A percentile compares a stretch with the other conserved stretches of the same genome.
Evolutionary conservation across 2,329 filamentous ascomycete species (phyloP).

Genomic region (Juglanconis sp.): DNA sequence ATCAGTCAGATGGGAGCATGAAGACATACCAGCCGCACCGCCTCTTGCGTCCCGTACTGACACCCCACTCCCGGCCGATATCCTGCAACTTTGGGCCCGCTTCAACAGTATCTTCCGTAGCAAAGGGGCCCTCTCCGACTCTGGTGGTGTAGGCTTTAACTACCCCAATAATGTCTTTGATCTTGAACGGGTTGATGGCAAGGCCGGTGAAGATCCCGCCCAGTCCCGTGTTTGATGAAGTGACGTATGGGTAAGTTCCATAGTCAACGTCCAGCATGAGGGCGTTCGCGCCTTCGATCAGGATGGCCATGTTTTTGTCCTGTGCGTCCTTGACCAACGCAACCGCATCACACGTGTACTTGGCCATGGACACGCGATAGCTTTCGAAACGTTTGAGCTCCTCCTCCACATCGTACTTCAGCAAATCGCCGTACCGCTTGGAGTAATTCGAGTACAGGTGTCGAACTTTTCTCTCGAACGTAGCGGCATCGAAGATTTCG

Average conservation of each 20-base stretch:
- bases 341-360: constrained; percentile 65
- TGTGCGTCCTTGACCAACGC: constrained; percentile 59
- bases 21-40: constrained; percentile 48
- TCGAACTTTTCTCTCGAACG: constrained; percentile 65
- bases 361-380: constrained; percentile 54
- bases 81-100: constrained; percentile 37
- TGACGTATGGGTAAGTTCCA: constrained; percentile 58
- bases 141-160: constrained; percentile 66
- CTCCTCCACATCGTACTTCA: constrained; percentile 65
- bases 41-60: constrained; percentile 51
- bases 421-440: constrained; percentile 65
- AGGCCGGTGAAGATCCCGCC: constrained; percentile 59
- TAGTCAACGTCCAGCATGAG: constrained; percentile 62
- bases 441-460: constrained; percentile 59
- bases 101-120: constrained; percentile 50
- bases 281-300: constrained; percentile 60
- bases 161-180: constrained; percentile 57
- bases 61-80: constrained; percentile 32
- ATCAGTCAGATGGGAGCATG: background rate
- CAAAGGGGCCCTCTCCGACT: constrained; percentile 58
- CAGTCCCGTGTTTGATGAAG: constrained; percentile 54
- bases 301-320: constrained; percentile 47
- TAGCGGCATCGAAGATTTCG: constrained; percentile 64
- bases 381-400: constrained; percentile 62
- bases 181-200: constrained; percentile 51